Conservation (phyloP, 805 yeast genomes). For the Candida palmyrensis region DNA sequence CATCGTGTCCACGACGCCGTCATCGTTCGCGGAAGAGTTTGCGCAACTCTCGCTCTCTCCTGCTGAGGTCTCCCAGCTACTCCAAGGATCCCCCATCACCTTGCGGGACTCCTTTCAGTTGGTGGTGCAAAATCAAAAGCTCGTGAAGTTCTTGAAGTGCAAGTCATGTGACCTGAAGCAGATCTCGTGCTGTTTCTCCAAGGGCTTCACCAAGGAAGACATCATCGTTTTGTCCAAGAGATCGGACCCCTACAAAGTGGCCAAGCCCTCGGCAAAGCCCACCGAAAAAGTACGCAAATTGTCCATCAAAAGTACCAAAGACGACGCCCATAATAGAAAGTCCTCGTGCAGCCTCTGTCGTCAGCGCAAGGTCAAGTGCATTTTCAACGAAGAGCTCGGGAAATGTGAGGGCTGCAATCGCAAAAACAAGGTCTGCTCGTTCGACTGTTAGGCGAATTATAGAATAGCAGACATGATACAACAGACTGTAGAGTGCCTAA, state of each 20-base stretch:
- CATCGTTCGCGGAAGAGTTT: slow-evolving; percentile 1
- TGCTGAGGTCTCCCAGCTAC: slow-evolving; percentile 1
- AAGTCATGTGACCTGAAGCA: slow-evolving; percentile 47
- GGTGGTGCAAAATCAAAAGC: slow-evolving; percentile 20
- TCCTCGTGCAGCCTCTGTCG: slow-evolving; percentile 37
- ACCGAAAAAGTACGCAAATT: not conserved
- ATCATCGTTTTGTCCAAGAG: slow-evolving; percentile 34
- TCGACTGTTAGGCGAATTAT: slow-evolving; percentile 13
- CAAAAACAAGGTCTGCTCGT: slow-evolving; percentile 30
- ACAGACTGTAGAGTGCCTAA: too few species aligned
- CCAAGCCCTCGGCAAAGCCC: slow-evolving; percentile 1
- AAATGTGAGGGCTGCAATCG: slow-evolving; percentile 39
- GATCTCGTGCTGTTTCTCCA: slow-evolving; percentile 50
- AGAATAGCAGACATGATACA: too few species aligned
- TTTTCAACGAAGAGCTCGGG: slow-evolving; percentile 20
- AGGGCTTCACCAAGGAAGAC: slow-evolving; percentile 64
- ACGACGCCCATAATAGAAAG: slow-evolving; percentile 20
- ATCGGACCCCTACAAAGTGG: slow-evolving; percentile 4
- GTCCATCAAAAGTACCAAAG: not conserved
- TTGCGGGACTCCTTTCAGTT: slow-evolving; percentile 5
- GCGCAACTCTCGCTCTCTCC: not conserved
- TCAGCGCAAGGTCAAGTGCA: slow-evolving; percentile 40
- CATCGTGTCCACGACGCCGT: slow-evolving; percentile 21
- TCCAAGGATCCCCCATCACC: not conserved
- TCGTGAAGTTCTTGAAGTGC: slow-evolving; percentile 51